Evolutionary conservation across 495 filamentous ascomycete genomes (phyloP).

Genomic region (Podospora fimiseda): DNA sequence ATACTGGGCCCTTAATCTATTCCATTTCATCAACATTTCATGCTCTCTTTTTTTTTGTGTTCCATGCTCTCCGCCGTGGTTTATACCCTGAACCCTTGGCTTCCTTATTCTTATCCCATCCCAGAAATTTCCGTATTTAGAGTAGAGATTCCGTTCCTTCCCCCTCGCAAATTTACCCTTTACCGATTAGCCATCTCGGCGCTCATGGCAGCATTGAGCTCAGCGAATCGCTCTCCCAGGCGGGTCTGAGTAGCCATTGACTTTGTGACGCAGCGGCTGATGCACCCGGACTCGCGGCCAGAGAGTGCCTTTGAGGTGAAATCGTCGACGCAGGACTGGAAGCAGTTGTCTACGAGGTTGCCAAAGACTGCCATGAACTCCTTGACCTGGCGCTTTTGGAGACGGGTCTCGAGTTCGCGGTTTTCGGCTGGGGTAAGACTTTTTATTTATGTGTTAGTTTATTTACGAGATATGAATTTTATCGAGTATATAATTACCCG

Average conservation of each 20-base stretch:
- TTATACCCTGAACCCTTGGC: too few species aligned
- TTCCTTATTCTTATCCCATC: neutral
- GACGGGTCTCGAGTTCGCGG: conserved; percentile 82
- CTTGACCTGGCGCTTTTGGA: conserved; percentile 96
- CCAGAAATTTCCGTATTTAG: too few species aligned
- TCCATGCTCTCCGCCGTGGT: too few species aligned
- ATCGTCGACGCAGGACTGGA: conserved; percentile 94
- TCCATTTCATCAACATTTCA: too few species aligned
- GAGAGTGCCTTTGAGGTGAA: conserved; percentile 95
- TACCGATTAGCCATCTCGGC: conserved; percentile 47
- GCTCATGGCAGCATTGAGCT: conserved; percentile 86
- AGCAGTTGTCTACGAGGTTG: conserved; percentile 90
- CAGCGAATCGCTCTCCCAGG: conserved; percentile 84
- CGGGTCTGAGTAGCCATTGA: conserved; percentile 81
- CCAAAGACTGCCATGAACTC: conserved; percentile 98
- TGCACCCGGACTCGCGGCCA: conserved; percentile 78
- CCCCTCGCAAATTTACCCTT: too few species aligned
- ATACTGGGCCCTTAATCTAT: too few species aligned
- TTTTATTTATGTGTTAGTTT: conserved; percentile 12
- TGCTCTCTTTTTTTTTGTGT: too few species aligned
- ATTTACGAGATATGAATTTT: neutral
- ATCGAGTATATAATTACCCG: neutral
- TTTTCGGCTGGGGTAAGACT: conserved; percentile 76
- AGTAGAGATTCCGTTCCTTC: too few species aligned
- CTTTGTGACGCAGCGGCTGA: conserved; percentile 92